Evolutionary conservation across 1,284 basidiomycete genomes (phyloP).

Genomic region (Rugosomyces carneus): DNA sequence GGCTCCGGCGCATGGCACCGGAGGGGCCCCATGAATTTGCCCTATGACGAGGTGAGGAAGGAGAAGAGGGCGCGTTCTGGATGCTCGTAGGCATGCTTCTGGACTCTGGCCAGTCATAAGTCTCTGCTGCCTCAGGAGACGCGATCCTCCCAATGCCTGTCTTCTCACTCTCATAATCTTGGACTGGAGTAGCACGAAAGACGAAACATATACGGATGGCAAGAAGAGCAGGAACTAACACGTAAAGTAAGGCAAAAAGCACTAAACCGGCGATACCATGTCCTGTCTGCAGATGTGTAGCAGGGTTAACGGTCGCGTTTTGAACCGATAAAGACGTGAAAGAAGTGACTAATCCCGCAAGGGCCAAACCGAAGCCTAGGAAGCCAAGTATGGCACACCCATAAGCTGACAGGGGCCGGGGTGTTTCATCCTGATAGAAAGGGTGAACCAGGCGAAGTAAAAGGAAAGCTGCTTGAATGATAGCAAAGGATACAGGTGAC

Average conservation of each 20-base stretch:
- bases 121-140: constrained; percentile 44
- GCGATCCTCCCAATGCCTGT: constrained; percentile 24
- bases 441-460: constrained; percentile 48
- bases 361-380: constrained; percentile 52
- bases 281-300: constrained; percentile 43
- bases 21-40: constrained; percentile 49
- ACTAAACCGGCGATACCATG: constrained; percentile 60
- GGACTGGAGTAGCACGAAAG: constrained; percentile 11
- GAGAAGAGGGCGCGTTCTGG: constrained; percentile 37
- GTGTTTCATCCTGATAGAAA: constrained; percentile 24
- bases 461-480: constrained; percentile 49
- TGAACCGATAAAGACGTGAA: constrained; percentile 48
- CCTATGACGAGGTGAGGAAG: constrained; percentile 39
- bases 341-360: constrained; percentile 54
- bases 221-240: constrained; percentile 42
- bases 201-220: constrained; percentile 25
- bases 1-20: constrained; percentile 38
- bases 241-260: constrained; percentile 56
- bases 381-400: constrained; percentile 35
- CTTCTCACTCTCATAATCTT: constrained; percentile 14
- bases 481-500: constrained; percentile 55
- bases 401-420: constrained; percentile 25
- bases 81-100: constrained; percentile 31
- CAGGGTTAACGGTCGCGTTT: constrained; percentile 19
- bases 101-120: constrained; percentile 17